Percentiles rank a stretch among this genome's conserved stretches.
phyloP scores from a whole-genome alignment of 2,329 filamentous ascomycete genomes.

The Neoascochyta sp. region DNA sequence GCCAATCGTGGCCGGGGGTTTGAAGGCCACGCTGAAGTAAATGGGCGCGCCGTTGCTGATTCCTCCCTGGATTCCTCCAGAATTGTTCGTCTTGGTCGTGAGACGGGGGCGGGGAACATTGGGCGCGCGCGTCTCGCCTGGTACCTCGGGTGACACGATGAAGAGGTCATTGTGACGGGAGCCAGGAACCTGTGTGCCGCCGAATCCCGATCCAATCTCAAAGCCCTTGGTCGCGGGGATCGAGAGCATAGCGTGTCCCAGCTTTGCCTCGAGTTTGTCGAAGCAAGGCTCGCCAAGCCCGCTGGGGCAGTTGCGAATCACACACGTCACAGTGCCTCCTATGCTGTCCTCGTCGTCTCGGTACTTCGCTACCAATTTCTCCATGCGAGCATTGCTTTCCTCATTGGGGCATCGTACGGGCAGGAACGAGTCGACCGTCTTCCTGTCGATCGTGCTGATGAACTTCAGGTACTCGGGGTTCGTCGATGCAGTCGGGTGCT shows the following conservation, averaged over 20 bases:
- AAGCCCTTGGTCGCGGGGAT: slow-evolving; percentile 96
- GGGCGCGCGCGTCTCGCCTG: slow-evolving; percentile 45
- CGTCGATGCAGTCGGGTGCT: slow-evolving; percentile 63
- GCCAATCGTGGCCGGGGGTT: slow-evolving; percentile 89
- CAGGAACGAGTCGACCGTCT: slow-evolving; percentile 76
- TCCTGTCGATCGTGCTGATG: slow-evolving; percentile 66
- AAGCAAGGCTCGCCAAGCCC: slow-evolving; percentile 93
- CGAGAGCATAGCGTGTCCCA: slow-evolving; percentile 90
- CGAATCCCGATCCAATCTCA: slow-evolving; percentile 91
- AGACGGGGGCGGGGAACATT: slow-evolving; percentile 55
- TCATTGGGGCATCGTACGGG: slow-evolving; percentile 82
- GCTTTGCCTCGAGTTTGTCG: slow-evolving; percentile 87
- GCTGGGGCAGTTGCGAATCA: slow-evolving; percentile 79
- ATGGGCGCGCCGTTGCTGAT: slow-evolving; percentile 91
- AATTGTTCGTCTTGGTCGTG: slow-evolving; percentile 90
- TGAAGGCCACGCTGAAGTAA: slow-evolving; percentile 94
- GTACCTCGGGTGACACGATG: slow-evolving; percentile 53
- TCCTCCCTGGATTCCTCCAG: slow-evolving; percentile 89
- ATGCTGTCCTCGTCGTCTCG: slow-evolving; percentile 81
- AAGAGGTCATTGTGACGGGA: slow-evolving; percentile 93
- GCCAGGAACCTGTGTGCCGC: slow-evolving; percentile 78
- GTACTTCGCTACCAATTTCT: slow-evolving; percentile 71
- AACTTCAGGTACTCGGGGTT: slow-evolving; percentile 78
- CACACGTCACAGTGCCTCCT: slow-evolving; percentile 90
- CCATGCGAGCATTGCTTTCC: slow-evolving; percentile 66